Evolutionary conservation across 1,139 yeast species (phyloP).

Genomic region (Hansenula lynferdii): DNA sequence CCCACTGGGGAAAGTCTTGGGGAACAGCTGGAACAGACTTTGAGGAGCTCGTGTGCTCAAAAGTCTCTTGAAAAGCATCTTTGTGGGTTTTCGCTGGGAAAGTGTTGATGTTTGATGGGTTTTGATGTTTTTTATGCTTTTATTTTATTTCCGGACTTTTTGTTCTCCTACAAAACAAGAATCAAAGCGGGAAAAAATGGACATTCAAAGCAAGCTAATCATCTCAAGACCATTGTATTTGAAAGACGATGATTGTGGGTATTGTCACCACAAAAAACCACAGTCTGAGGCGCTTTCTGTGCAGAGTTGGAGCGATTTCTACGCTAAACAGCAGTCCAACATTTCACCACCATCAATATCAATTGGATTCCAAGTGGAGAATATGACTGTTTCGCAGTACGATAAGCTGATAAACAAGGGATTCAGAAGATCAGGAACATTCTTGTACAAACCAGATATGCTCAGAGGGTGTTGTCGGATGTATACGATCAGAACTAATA

Average conservation of each 20-base stretch:
- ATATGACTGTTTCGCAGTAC: conserved; percentile 48
- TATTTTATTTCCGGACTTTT: background rate
- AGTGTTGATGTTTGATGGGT: background rate
- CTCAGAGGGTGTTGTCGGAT: conserved; percentile 76
- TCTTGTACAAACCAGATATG: conserved; percentile 69
- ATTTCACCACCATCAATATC: conserved; percentile 26
- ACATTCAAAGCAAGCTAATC: conserved; percentile 18
- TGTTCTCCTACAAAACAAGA: background rate
- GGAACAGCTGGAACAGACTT: conserved; percentile 59
- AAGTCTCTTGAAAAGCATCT: conserved; percentile 3
- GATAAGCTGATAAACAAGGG: conserved; percentile 67
- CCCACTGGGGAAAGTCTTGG: conserved; percentile 64
- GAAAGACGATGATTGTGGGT: conserved; percentile 48
- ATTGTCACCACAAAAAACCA: conserved; percentile 49
- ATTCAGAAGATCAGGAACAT: conserved; percentile 74
- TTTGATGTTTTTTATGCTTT: background rate
- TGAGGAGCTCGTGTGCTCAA: background rate
- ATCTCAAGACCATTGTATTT: conserved; percentile 32
- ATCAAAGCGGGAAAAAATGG: conserved; percentile 4
- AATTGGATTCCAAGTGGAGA: conserved; percentile 46
- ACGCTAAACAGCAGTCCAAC: background rate
- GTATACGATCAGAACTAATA: conserved; percentile 69
- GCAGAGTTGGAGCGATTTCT: conserved; percentile 13
- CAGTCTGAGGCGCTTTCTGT: conserved; percentile 31
- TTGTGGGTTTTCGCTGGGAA: too few relatives aligned